Base-by-base conservation (phyloP, 2,329 filamentous ascomycete species). In the Chrysosporium keratinophilum region DNA sequence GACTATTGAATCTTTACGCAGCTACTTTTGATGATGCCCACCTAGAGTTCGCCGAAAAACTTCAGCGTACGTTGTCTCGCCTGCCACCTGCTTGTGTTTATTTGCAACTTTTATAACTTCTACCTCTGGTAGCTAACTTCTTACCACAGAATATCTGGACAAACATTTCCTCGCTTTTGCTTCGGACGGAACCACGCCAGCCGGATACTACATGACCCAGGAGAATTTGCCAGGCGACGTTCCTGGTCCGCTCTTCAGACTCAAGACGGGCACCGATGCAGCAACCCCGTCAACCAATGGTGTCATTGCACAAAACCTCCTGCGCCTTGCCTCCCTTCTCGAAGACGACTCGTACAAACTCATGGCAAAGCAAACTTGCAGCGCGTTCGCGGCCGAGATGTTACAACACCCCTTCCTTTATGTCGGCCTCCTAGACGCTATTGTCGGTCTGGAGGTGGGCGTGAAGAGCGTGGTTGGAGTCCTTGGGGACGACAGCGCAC, bases 211-310 rank as follows among this genome's bases (percentile, higher is more conserved):
- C 52, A 70, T 67, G 44, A 70, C 71, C 1, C 67, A 69, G 2
- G 68, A 69, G 5, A 71, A 56, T 11, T 70, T 77, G 41, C 81
- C 84, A 9, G 74, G 82, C 0, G 81, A 89, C 62, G 78, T 85
- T 28, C 70, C 70, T 0, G 64, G 65, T 7, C 69, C 70, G 12
- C 84, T 96, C 56, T 80, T 97, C 56, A 84, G 91, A 20, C 79
- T 96, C 48, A 98, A 98, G 71, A 88, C 94, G 58, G 93, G 89
- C 59, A 96, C 96, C 79, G 93, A 98, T 68, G 88, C 88, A 4
- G 84, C 88, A 1, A 85, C 93, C 56, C 93, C 93, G 0, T 93
- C 88, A 0, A 85, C 87, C 50, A 98, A 98, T 65, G 88, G 88
- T 39, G 80, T 91, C 5, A 85, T 86, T n/a, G 87, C 88, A 0